Evolutionary conservation across 108 stramenopile species (phyloP).

Genomic region (Mediolabrus comicus): DNA sequence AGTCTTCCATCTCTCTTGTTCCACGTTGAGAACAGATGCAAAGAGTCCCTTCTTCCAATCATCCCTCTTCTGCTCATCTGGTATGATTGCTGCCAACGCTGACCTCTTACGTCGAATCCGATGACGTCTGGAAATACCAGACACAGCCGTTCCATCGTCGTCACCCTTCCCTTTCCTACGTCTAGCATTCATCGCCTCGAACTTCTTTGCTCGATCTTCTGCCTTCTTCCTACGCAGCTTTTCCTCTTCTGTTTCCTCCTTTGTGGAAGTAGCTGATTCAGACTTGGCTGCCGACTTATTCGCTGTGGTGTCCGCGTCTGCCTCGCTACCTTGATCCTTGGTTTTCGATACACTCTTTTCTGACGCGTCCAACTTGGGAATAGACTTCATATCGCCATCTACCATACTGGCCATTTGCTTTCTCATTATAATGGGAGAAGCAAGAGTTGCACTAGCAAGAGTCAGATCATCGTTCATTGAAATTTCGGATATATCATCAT

Average conservation of each 20-base stretch:
- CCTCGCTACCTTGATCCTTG: not conserved
- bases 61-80: constrained; percentile 34
- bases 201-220: constrained; percentile 43
- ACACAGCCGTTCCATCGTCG: constrained; percentile 39
- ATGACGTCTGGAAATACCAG: constrained; percentile 44
- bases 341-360: not conserved
- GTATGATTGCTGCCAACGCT: constrained; percentile 35
- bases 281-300: not conserved
- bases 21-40: constrained; percentile 30
- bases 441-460: not conserved
- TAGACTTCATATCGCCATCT: not conserved
- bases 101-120: constrained; percentile 47
- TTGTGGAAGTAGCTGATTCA: not conserved
- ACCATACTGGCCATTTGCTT: not conserved
- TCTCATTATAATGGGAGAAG: not conserved
- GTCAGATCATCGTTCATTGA: constrained; percentile 32
- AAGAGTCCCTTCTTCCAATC: constrained; percentile 37
- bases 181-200: constrained; percentile 38
- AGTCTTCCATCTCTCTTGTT: constrained; percentile 32
- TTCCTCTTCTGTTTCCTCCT: constrained; percentile 39
- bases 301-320: not conserved
- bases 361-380: not conserved
- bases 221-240: constrained; percentile 31
- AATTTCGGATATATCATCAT: constrained; percentile 42
- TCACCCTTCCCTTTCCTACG: constrained; percentile 25